Evolutionary conservation across 371 early-diverging fungal genomes (phyloP), one percentile per base, ranked within the genome.

Genomic region (Rhizopus arrhizus): DNA sequence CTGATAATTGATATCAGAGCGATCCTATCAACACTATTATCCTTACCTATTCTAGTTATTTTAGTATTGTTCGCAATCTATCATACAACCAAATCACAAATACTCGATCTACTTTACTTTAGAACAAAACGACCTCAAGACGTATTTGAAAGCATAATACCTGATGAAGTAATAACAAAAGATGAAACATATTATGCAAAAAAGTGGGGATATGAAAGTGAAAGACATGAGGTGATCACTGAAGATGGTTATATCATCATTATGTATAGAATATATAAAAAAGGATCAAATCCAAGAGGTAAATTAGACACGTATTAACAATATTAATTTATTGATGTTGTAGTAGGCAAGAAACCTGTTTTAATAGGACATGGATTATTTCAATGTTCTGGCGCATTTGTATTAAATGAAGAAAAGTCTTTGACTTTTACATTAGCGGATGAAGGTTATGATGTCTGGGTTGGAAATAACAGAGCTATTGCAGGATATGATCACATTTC

Each of bases 311-410:
- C n/a, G 16, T 28, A 15, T 33, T 40, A 22, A 51, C 45, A 22
- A 38, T 22, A 36, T 11, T 11, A 32, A 55, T n/a, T 4, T 43
- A 40, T 22, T 22, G 22, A 22, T 22, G 22, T 22, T 22, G 2
- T 22, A 22, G 22, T 67, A 67, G 69, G 50, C 16, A 73, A 57
- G 41, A 56, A n/a, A 11, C 79, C 85, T 11, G 74, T 86, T 31
- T 50, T 86, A 15, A 58, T 85, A 7, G 78, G 82, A 42, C 87
- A 86, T 66, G 86, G 86, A 15, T 64, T 86, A n/a, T 83, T 86
- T 57, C 86, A 86, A 63, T 76, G 79, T 50, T 72, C 78, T 15
- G 87, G 87, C 9, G 84, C 75, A 3, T 86, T 80, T 69, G 69
- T 82, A 10, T 57, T 79, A 28, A 83, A 73, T 51, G 83, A 83